Conservation (phyloP, 2,329 filamentous ascomycete species). For the Fusarium mangiferae region DNA sequence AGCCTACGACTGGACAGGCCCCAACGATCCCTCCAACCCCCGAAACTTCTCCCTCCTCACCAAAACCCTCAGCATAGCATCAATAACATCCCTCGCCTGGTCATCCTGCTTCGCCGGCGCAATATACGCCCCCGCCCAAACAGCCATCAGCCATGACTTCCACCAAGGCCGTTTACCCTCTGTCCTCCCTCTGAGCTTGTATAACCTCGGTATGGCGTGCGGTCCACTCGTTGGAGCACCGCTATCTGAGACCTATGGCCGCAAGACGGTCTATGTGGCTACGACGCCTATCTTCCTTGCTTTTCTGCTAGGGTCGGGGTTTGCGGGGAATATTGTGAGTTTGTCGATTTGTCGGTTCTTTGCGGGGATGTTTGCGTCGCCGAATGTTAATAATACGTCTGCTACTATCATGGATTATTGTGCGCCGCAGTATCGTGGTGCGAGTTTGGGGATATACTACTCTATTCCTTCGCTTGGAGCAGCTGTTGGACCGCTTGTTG, state of each 20-base stretch:
- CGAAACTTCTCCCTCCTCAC: slow-evolving; percentile 11
- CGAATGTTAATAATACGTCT: slow-evolving; percentile 29
- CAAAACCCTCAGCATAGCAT: slow-evolving; percentile 15
- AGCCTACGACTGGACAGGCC: slow-evolving; percentile 26
- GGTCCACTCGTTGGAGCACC: slow-evolving; percentile 23
- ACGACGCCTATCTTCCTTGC: slow-evolving; percentile 23
- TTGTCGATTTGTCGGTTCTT: slow-evolving; percentile 24
- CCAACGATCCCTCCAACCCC: slow-evolving; percentile 20
- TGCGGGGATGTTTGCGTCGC: slow-evolving; percentile 28
- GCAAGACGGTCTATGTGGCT: slow-evolving; percentile 25
- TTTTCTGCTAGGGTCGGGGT: background rate
- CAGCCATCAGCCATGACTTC: slow-evolving; percentile 4
- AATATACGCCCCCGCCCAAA: slow-evolving; percentile 22
- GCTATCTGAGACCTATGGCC: slow-evolving; percentile 22
- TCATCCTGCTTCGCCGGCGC: slow-evolving; percentile 14
- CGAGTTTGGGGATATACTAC: slow-evolving; percentile 23
- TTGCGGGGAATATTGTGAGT: background rate
- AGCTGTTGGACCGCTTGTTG: slow-evolving; percentile 12
- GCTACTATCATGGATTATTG: slow-evolving; percentile 29
- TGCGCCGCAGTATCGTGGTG: background rate
- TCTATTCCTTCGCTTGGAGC: slow-evolving; percentile 24
- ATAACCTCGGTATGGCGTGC: slow-evolving; percentile 34
- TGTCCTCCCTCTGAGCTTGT: slow-evolving; percentile 11
- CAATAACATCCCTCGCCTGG: slow-evolving; percentile 7
- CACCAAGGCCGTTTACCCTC: background rate